Conservation (phyloP, 441 rosid species). For the Jatropha podagrica region DNA sequence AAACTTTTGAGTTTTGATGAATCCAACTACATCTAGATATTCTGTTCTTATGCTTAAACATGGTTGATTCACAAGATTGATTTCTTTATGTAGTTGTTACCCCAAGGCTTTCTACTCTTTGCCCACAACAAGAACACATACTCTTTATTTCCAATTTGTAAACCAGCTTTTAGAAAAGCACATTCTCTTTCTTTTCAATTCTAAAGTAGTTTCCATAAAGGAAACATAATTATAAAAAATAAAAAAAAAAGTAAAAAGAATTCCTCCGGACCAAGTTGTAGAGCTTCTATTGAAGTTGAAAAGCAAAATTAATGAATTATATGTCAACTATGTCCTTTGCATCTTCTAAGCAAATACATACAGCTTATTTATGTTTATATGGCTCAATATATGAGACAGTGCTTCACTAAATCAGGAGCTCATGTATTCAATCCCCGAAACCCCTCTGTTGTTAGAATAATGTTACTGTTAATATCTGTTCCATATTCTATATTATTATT, state of each 20-base stretch:
- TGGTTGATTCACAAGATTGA: neutral
- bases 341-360: neutral
- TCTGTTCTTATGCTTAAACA: neutral
- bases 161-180: too few relatives aligned
- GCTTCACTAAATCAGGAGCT: neutral
- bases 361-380: constrained; percentile 1
- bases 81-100: neutral
- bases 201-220: neutral
- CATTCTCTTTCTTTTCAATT: too few relatives aligned
- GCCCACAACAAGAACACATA: neutral
- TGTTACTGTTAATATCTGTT: neutral
- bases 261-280: neutral
- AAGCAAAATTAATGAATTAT: neutral
- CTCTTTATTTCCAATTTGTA: neutral
- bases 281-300: neutral
- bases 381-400: neutral
- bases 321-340: neutral
- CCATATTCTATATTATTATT: too few relatives aligned
- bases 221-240: neutral
- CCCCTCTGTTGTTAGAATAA: neutral
- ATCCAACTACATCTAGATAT: neutral
- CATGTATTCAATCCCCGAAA: neutral
- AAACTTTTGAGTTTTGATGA: neutral
- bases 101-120: neutral
- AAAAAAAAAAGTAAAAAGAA: neutral